Conservation (phyloP, 805 yeast genomes). For the Barnettozyma vustinii region DNA sequence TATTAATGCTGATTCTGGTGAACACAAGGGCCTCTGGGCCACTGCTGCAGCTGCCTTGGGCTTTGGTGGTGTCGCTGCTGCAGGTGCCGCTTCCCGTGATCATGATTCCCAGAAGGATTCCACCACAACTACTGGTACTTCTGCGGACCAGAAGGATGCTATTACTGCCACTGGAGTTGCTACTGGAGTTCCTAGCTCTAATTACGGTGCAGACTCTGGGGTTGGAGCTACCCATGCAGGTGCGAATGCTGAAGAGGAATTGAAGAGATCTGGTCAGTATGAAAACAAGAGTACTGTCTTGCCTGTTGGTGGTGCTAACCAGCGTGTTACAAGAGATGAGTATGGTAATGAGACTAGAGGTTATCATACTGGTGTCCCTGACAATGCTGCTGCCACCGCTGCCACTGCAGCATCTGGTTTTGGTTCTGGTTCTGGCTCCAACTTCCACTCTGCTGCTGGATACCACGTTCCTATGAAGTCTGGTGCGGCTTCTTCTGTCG, state of each 20-base stretch:
- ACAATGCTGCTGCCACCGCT: slow-evolving; percentile 17
- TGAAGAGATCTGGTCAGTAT: slow-evolving; percentile 2
- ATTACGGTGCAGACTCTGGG: slow-evolving; percentile 4
- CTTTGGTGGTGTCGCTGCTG: slow-evolving; percentile 6
- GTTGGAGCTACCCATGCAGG: slow-evolving; percentile 18
- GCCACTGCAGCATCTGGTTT: slow-evolving; percentile 17
- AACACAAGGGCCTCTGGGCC: slow-evolving; percentile 1
- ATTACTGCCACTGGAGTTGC: not conserved
- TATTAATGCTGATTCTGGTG: not conserved
- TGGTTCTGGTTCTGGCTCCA: slow-evolving; percentile 8
- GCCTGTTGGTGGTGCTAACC: slow-evolving; percentile 14
- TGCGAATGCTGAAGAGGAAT: slow-evolving; percentile 8
- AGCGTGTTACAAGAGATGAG: slow-evolving; percentile 7
- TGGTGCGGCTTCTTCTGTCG: slow-evolving; percentile 17
- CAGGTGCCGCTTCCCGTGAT: not conserved
- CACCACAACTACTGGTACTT: not conserved
- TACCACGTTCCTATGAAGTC: slow-evolving; percentile 6
- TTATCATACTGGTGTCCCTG: not conserved
- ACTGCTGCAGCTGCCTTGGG: slow-evolving; percentile 12
- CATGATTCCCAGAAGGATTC: not conserved
- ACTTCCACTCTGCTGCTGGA: slow-evolving; percentile 6
- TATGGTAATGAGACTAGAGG: slow-evolving; percentile 14
- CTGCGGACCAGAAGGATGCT: not conserved
- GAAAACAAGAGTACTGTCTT: slow-evolving; percentile 23
- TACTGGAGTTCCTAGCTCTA: not conserved